Percentiles rank a stretch among this genome's conserved stretches.
Evolutionary conservation across 2,329 filamentous ascomycete species (phyloP).

Genomic region (Ceratocystis ficicola): DNA sequence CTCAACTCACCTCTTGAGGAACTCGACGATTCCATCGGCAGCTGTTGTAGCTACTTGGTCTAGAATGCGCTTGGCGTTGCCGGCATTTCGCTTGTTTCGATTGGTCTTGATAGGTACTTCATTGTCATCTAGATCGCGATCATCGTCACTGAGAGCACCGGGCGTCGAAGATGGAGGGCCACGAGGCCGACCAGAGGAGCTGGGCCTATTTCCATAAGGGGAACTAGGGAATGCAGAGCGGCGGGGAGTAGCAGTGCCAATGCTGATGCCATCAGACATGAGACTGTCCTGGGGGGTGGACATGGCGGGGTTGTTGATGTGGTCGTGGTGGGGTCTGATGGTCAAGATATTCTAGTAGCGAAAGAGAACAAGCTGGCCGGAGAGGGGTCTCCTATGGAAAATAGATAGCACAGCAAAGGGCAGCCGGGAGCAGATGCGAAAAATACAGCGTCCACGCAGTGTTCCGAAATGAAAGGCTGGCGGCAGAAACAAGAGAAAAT

Average conservation of each 20-base stretch:
- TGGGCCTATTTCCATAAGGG: conserved; percentile 27
- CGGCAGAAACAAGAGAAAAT: too few species aligned
- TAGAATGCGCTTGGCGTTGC: conserved; percentile 56
- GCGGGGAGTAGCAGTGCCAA: conserved; percentile 34
- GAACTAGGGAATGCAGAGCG: conserved; percentile 30
- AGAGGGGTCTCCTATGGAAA: too few species aligned
- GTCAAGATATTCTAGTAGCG: too few species aligned
- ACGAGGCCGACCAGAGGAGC: conserved; percentile 43
- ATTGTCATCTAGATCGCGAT: conserved; percentile 49
- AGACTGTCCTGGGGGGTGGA: conserved; percentile 25
- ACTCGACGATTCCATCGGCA: conserved; percentile 64
- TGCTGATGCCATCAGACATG: conserved; percentile 45
- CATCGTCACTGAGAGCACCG: conserved; percentile 49
- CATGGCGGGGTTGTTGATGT: conserved; percentile 6
- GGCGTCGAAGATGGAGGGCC: conserved; percentile 52
- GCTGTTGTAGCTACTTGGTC: conserved; percentile 65
- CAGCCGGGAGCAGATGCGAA: too few species aligned
- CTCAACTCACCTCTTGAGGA: conserved; percentile 56
- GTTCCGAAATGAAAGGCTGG: too few species aligned
- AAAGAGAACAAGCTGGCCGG: too few species aligned
- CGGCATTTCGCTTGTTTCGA: conserved; percentile 23
- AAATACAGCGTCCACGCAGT: too few species aligned
- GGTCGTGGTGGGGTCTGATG: neutral
- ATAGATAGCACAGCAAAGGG: too few species aligned
- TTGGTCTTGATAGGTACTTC: conserved; percentile 45